Evolutionary conservation across 1,139 yeast genomes (phyloP).

Genomic region (Torulaspora globosa): DNA sequence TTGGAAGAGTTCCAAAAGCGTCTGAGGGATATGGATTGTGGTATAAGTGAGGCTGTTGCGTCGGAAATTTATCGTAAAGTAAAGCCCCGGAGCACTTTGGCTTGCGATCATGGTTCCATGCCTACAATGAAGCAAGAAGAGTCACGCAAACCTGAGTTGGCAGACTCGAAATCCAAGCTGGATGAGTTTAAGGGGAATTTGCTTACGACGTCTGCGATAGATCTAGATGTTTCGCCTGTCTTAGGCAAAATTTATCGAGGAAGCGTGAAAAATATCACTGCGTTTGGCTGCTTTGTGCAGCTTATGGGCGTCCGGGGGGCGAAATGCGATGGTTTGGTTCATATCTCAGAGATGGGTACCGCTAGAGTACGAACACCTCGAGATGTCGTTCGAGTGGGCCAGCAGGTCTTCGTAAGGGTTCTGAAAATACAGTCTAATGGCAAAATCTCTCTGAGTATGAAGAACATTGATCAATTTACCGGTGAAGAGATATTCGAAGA

Average conservation of each 20-base stretch:
- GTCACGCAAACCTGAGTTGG: constrained; percentile 7
- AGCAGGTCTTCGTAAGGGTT: constrained; percentile 64
- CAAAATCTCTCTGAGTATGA: constrained; percentile 63
- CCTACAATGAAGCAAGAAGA: not conserved
- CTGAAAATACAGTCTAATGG: constrained; percentile 45
- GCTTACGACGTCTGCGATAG: not conserved
- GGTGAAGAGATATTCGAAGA: constrained; percentile 45
- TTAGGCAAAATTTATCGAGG: constrained; percentile 56
- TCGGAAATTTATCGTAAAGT: constrained; percentile 33
- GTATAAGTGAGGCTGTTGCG: constrained; percentile 48
- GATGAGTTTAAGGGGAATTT: not conserved
- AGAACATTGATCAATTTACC: constrained; percentile 65
- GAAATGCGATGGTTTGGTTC: constrained; percentile 62
- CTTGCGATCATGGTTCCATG: not conserved
- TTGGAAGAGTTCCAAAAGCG: constrained; percentile 42
- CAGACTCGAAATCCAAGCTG: not conserved
- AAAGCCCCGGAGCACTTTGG: not conserved
- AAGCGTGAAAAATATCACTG: constrained; percentile 51
- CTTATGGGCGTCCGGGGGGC: constrained; percentile 40
- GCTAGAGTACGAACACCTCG: constrained; percentile 53
- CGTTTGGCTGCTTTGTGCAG: constrained; percentile 76
- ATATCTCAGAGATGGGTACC: constrained; percentile 62
- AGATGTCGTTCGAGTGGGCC: constrained; percentile 55
- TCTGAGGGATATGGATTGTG: constrained; percentile 59
- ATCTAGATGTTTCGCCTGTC: constrained; percentile 32